Conservation (phyloP, 306 rosid species). For the Acacia acuminata region DNA sequence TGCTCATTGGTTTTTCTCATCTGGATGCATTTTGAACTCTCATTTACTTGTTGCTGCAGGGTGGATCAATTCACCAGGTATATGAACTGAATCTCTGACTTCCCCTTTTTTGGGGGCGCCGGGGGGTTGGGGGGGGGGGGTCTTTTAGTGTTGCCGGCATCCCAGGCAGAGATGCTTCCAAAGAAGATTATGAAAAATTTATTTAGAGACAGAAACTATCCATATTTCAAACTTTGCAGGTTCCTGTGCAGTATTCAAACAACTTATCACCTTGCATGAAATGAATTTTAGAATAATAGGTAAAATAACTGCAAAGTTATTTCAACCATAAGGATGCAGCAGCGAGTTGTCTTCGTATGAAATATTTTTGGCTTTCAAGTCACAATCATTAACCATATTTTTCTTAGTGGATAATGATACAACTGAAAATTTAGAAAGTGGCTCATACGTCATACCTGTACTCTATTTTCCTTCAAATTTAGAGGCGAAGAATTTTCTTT, state of each 20-base stretch:
- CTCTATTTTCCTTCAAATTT: conserved; percentile 1
- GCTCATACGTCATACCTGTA: neutral
- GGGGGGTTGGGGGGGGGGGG: neutral
- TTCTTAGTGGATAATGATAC: neutral
- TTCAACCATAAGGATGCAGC: neutral
- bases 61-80: conserved; percentile 93
- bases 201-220: neutral
- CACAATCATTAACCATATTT: neutral
- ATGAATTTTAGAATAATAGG: neutral
- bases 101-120: neutral
- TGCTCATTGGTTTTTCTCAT: conserved; percentile 25
- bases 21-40: conserved; percentile 34
- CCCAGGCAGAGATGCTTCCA: neutral
- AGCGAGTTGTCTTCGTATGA: neutral
- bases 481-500: conserved; percentile 33
- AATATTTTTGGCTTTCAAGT: conserved; percentile 15
- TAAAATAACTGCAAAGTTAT: neutral
- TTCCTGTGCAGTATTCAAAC: conserved; percentile 7
- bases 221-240: neutral
- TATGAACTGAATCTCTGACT: conserved; percentile 27
- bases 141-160: neutral
- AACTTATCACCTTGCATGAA: conserved; percentile 13
- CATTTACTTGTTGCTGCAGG: conserved; percentile 57
- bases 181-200: neutral
- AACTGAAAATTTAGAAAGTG: neutral